Conservation (phyloP, 129 eudicot species). For the Logfia minima region DNA sequence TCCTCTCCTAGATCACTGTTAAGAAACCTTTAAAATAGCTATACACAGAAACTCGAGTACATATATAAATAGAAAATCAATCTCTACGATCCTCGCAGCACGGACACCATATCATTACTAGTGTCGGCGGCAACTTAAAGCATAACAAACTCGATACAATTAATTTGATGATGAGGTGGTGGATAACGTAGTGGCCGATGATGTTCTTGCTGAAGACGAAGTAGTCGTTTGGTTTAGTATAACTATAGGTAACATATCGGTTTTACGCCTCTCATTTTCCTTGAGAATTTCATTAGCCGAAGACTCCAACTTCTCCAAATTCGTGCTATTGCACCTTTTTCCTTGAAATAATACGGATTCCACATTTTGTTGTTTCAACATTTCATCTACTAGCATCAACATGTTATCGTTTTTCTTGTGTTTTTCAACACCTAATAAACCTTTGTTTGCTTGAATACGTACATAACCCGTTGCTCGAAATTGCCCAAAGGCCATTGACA, state of each 20-base stretch:
- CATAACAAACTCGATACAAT: constrained; percentile 8
- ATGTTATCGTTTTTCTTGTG: constrained; percentile 34
- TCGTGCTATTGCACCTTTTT: constrained; percentile 47
- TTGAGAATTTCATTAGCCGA: constrained; percentile 47
- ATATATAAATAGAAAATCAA: neutral
- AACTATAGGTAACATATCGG: constrained; percentile 49
- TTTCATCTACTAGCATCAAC: constrained; percentile 34
- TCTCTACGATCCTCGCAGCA: constrained; percentile 27
- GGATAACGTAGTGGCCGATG: constrained; percentile 63
- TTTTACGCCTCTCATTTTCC: constrained; percentile 62
- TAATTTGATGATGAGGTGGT: constrained; percentile 49
- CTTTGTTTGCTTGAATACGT: constrained; percentile 58
- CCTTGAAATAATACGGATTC: constrained; percentile 62
- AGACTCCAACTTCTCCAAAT: constrained; percentile 49
- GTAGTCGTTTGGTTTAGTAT: constrained; percentile 42
- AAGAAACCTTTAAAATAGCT: constrained; percentile 19
- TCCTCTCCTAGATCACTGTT: constrained; percentile 1
- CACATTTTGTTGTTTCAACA: constrained; percentile 48
- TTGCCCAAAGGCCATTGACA: constrained; percentile 74
- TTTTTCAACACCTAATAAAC: neutral
- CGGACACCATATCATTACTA: constrained; percentile 21
- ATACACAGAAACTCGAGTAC: constrained; percentile 22
- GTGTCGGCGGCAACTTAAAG: constrained; percentile 23
- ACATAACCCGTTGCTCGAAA: constrained; percentile 40
- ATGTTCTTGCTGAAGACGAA: constrained; percentile 55